phyloP scores from a whole-genome alignment of 768 basidiomycete species.

The Agaricus sinodeliciosus region DNA sequence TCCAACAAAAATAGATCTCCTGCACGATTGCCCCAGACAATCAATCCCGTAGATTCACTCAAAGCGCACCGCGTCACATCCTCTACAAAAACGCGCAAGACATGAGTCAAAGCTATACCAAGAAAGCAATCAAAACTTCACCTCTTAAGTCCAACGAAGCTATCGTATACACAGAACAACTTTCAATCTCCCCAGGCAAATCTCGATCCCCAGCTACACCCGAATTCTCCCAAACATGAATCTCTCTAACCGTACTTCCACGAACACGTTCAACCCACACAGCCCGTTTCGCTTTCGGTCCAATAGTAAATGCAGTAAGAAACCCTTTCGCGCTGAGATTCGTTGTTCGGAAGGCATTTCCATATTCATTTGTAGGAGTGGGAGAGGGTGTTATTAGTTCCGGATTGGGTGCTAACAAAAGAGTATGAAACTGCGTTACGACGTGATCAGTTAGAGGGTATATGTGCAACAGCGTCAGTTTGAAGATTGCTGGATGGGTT shows the following conservation, averaged over 20 bases:
- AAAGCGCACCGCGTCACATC: slow-evolving; percentile 41
- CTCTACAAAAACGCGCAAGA: slow-evolving; percentile 23
- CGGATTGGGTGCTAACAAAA: background rate
- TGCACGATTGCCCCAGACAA: slow-evolving; percentile 34
- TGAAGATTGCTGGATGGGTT: slow-evolving; percentile 12
- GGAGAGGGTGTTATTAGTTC: slow-evolving; percentile 7
- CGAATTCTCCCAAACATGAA: slow-evolving; percentile 33
- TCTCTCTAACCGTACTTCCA: slow-evolving; percentile 32
- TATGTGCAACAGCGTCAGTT: slow-evolving; percentile 36
- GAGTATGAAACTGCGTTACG: slow-evolving; percentile 8
- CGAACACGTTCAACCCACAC: slow-evolving; percentile 50
- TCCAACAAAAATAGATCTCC: slow-evolving; percentile 31
- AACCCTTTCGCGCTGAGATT: slow-evolving; percentile 32
- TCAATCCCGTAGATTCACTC: slow-evolving; percentile 36
- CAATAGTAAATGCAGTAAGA: slow-evolving; percentile 41
- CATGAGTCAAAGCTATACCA: background rate
- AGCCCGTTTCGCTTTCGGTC: slow-evolving; percentile 42
- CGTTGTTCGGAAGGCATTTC: background rate
- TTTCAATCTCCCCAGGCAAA: slow-evolving; percentile 19
- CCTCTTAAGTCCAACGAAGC: slow-evolving; percentile 36
- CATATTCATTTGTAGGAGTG: slow-evolving; percentile 4
- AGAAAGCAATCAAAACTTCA: slow-evolving; percentile 11
- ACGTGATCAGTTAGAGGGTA: slow-evolving; percentile 31
- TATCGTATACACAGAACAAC: slow-evolving; percentile 23
- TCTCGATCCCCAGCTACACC: background rate